Evolutionary conservation across 148 eudicot genomes (phyloP).

Genomic region (Vaccinium vitisidaea): DNA sequence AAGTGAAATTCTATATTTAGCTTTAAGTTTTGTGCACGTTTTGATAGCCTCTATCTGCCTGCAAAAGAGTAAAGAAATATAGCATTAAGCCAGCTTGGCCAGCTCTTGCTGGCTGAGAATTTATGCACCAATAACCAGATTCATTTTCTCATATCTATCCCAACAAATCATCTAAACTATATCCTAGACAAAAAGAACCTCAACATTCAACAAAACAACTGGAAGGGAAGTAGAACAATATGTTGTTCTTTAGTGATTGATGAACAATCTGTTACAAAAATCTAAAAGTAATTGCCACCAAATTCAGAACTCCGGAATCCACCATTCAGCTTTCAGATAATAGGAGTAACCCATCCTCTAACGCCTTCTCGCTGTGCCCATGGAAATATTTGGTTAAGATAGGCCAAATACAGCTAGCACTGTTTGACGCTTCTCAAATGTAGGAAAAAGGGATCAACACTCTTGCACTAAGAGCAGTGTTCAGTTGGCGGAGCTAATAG

Average conservation of each 20-base stretch:
- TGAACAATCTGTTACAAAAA: neutral
- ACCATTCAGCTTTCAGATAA: neutral
- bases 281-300: neutral
- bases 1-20: neutral
- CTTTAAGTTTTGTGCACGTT: neutral
- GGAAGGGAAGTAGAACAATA: neutral
- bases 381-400: neutral
- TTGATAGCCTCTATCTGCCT: neutral
- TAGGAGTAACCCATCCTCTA: neutral
- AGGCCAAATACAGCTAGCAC: neutral
- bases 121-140: neutral
- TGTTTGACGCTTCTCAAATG: neutral
- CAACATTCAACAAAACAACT: neutral
- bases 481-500: neutral
- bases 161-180: neutral
- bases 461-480: neutral
- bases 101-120: neutral
- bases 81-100: slow-evolving; percentile 9
- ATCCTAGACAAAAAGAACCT: neutral
- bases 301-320: neutral
- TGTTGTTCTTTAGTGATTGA: neutral
- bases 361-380: neutral
- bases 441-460: neutral
- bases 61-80: neutral
- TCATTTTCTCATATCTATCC: neutral